A percentile compares a stretch with the other conserved stretches of the same genome.
Conservation (phyloP, 139 green algal species). For the Nannochloris sp. region DNA sequence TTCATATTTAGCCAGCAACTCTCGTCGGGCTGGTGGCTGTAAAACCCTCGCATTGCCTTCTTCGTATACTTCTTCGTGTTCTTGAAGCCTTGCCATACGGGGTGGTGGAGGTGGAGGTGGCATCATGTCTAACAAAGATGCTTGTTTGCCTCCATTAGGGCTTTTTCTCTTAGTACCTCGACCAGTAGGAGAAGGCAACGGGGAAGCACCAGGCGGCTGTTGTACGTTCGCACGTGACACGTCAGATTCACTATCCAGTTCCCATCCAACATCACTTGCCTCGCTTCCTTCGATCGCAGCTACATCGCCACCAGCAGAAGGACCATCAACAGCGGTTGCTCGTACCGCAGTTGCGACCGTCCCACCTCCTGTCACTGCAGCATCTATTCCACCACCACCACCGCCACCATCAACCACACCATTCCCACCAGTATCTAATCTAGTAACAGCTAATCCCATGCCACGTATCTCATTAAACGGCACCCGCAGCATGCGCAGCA, state of each 20-base stretch:
- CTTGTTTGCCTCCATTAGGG: neutral
- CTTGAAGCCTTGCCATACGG: no score
- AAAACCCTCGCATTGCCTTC: neutral
- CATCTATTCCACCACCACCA: conserved; percentile 1
- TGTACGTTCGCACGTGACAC: no score
- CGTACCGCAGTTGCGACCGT: neutral
- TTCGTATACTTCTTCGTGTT: neutral
- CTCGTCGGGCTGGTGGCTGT: neutral
- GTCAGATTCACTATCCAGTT: no score
- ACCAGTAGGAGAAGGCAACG: no score
- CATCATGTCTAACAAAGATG: neutral
- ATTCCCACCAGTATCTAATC: no score
- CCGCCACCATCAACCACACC: neutral
- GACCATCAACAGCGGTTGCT: no score
- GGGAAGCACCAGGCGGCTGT: no score
- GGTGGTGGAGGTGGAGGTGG: neutral
- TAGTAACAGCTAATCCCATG: conserved; percentile 54
- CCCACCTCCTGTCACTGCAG: conserved; percentile 1
- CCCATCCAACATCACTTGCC: neutral
- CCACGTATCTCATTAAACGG: conserved; percentile 59
- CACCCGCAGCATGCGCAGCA: conserved; percentile 51
- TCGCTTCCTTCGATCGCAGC: neutral
- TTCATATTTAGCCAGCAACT: neutral
- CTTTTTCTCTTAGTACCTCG: neutral
- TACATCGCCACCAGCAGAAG: neutral